Percentiles rank a stretch among this genome's conserved stretches.
phyloP scores from a whole-genome alignment of 805 yeast species.

The Spathaspora passalidarum region DNA sequence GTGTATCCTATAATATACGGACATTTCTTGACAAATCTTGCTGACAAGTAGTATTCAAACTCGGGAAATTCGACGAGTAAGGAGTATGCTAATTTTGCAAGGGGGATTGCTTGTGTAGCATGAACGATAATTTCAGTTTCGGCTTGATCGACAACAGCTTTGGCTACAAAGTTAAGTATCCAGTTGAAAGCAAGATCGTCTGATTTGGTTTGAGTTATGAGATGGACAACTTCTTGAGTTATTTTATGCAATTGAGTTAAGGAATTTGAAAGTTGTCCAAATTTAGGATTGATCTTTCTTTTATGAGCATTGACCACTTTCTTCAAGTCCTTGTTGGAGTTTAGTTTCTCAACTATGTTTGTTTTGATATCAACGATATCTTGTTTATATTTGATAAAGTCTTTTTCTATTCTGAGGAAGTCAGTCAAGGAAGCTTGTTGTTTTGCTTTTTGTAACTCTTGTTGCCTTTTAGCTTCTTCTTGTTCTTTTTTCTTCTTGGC shows the following conservation, averaged over 20 bases:
- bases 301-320: constrained; percentile 56
- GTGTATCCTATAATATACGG: constrained; percentile 84
- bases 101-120: constrained; percentile 73
- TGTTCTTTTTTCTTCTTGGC: constrained; percentile 9
- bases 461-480: constrained; percentile 13
- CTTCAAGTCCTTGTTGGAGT: constrained; percentile 49
- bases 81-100: constrained; percentile 62
- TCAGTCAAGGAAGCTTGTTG: constrained; percentile 28
- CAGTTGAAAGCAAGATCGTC: constrained; percentile 60
- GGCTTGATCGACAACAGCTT: constrained; percentile 84
- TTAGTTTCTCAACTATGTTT: constrained; percentile 54
- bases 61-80: constrained; percentile 49
- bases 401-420: constrained; percentile 35
- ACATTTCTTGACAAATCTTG: constrained; percentile 88
- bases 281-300: constrained; percentile 78
- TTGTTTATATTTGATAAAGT: constrained; percentile 46
- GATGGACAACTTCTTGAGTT: constrained; percentile 45
- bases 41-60: constrained; percentile 56
- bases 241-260: constrained; percentile 53
- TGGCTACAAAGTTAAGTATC: constrained; percentile 79
- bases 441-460: constrained; percentile 14
- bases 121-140: constrained; percentile 86
- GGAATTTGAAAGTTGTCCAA: constrained; percentile 87
- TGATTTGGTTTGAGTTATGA: constrained; percentile 47
- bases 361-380: constrained; percentile 58